phyloP scores from a whole-genome alignment of 768 basidiomycete species.

The Mycena vitilis region DNA sequence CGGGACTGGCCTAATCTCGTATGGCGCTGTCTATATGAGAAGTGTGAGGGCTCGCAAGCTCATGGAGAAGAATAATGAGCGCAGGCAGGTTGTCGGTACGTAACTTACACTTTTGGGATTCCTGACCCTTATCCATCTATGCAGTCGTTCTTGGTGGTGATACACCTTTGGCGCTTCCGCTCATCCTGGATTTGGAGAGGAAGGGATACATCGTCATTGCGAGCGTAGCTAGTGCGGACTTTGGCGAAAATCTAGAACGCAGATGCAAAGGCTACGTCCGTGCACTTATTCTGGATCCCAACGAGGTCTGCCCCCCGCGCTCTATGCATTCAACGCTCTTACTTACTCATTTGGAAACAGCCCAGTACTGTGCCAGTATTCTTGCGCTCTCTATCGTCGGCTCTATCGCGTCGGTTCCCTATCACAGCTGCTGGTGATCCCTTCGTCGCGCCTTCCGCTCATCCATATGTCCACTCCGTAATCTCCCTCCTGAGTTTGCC shows the following conservation, averaged over 20 bases:
- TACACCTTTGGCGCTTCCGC: constrained; percentile 72
- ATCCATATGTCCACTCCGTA: constrained; percentile 81
- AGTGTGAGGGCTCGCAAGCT: constrained; percentile 53
- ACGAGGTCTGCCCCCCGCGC: constrained; percentile 62
- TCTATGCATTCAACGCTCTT: not conserved
- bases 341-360: constrained; percentile 50
- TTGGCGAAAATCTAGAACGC: constrained; percentile 72
- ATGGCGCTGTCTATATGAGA: constrained; percentile 51
- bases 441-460: constrained; percentile 70
- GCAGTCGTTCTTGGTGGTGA: constrained; percentile 88
- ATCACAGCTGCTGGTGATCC: constrained; percentile 85
- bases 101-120: constrained; percentile 24
- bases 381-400: constrained; percentile 83
- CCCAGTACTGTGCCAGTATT: constrained; percentile 79
- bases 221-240: constrained; percentile 78
- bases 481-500: constrained; percentile 79
- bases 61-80: constrained; percentile 62
- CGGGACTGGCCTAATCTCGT: constrained; percentile 72
- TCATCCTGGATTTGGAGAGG: constrained; percentile 79
- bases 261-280: constrained; percentile 80
- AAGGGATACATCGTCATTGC: constrained; percentile 87
- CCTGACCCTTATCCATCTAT: constrained; percentile 3
- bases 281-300: constrained; percentile 84
- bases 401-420: constrained; percentile 86
- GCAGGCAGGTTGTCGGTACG: constrained; percentile 78